phyloP scores from a whole-genome alignment of 345 rosid species.

The Eucalyptus marginata region DNA sequence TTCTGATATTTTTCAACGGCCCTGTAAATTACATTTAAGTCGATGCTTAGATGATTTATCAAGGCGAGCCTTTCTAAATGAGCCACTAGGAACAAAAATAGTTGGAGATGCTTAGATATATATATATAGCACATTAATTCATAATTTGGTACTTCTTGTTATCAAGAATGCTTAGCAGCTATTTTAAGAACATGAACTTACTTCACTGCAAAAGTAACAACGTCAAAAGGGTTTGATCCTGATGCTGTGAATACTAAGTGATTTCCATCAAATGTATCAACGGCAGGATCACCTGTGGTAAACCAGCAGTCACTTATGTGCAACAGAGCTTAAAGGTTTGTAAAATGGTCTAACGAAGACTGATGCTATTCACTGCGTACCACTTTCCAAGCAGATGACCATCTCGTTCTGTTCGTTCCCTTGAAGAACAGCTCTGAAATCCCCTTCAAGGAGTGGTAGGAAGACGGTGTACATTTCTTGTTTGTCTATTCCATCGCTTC shows the following conservation, averaged over 20 bases:
- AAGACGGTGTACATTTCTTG: conserved; percentile 7
- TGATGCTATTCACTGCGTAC: not conserved
- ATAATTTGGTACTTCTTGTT: not conserved
- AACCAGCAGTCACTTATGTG: not conserved
- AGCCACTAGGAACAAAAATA: not conserved
- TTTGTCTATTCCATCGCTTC: not conserved
- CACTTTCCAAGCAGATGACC: conserved; percentile 28
- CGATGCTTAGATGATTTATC: not conserved
- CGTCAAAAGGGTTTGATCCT: conserved; percentile 20
- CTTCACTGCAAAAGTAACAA: conserved; percentile 13
- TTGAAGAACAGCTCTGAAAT: conserved; percentile 24
- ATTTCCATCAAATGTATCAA: not conserved
- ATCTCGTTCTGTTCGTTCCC: conserved; percentile 10
- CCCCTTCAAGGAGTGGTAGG: conserved; percentile 17
- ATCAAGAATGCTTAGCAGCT: not conserved
- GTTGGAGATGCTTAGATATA: not conserved
- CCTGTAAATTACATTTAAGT: not conserved
- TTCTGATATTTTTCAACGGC: conserved; percentile 15
- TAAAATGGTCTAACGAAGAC: not conserved
- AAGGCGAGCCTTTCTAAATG: not conserved
- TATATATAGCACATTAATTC: not conserved
- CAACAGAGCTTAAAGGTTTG: not conserved
- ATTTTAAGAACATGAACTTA: not conserved
- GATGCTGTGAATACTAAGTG: conserved; percentile 2
- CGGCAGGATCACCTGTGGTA: not conserved